These are phyloP conservation scores for Agaricus subrufescens DNA, from an alignment of 768 basidiomycete species.

Conservation along the genomic window DNA sequence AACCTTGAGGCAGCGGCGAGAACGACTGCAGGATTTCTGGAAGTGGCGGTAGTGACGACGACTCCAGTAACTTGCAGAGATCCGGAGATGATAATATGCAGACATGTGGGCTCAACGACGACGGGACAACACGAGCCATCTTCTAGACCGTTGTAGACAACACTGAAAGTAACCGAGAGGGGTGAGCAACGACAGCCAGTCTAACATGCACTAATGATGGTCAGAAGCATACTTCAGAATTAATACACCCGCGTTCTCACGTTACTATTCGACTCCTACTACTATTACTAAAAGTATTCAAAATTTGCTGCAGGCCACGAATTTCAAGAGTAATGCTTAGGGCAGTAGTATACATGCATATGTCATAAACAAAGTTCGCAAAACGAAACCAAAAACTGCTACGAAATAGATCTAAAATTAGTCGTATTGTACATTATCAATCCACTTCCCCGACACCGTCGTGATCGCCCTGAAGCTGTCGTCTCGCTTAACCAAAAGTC, in stretches of 20 bases:
- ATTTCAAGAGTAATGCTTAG: too few species aligned
- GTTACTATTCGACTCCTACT: neutral
- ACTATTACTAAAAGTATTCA: too few species aligned
- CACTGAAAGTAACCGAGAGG: neutral
- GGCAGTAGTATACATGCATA: too few species aligned
- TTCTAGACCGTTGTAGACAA: neutral
- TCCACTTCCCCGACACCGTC: neutral
- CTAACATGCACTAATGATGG: neutral
- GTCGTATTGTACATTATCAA: too few species aligned
- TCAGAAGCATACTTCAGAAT: neutral
- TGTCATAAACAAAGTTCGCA: too few species aligned
- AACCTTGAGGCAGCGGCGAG: slow-evolving; percentile 79
- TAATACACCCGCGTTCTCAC: neutral
- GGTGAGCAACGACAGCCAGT: neutral
- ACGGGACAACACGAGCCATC: slow-evolving; percentile 56
- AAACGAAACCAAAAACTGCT: too few species aligned
- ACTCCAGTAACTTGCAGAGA: slow-evolving; percentile 53
- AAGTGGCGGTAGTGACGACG: slow-evolving; percentile 61
- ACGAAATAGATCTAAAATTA: too few species aligned
- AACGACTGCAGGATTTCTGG: slow-evolving; percentile 79
- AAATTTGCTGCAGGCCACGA: too few species aligned
- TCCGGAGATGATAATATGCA: slow-evolving; percentile 71
- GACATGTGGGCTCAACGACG: slow-evolving; percentile 78
- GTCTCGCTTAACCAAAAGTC: neutral
- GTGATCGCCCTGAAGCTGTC: slow-evolving; percentile 5